Conservation (phyloP, 2,329 filamentous ascomycete genomes). For the Colletotrichum graminicola region DNA sequence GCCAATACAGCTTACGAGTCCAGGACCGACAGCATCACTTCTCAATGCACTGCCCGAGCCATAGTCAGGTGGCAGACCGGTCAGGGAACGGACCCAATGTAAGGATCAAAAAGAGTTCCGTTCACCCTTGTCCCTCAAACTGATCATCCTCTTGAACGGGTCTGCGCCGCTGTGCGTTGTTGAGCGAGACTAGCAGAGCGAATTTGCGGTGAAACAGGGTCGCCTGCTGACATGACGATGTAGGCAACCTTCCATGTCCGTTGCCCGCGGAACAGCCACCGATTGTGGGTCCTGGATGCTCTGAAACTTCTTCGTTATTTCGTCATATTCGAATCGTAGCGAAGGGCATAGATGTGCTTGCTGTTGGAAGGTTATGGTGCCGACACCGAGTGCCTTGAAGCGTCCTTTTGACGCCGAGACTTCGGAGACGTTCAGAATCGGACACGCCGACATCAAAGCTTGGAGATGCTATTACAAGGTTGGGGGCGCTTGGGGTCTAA, state of each 20-base stretch:
- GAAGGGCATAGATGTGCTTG: background rate
- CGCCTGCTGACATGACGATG: background rate
- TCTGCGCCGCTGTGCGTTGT: no score
- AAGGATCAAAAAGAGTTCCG: background rate
- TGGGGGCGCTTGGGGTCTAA: slow-evolving; percentile 16
- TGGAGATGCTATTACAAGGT: background rate
- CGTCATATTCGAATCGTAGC: background rate
- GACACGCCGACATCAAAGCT: background rate
- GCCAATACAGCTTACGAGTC: background rate
- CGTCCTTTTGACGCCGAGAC: background rate
- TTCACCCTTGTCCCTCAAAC: no score
- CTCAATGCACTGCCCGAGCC: slow-evolving; percentile 1
- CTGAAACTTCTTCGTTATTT: background rate
- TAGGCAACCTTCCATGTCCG: background rate
- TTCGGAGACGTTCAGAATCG: background rate
- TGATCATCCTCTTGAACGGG: background rate
- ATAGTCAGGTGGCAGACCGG: background rate
- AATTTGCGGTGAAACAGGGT: background rate
- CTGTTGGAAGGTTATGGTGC: background rate
- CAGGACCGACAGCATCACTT: slow-evolving; percentile 1
- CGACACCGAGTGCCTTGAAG: background rate
- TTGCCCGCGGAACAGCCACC: background rate
- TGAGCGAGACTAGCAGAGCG: background rate
- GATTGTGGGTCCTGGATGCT: background rate
- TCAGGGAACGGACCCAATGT: background rate